A percentile compares a stretch with the other conserved stretches of the same genome.
Conservation (phyloP, 345 rosid species). For the Acer yangbiense region DNA sequence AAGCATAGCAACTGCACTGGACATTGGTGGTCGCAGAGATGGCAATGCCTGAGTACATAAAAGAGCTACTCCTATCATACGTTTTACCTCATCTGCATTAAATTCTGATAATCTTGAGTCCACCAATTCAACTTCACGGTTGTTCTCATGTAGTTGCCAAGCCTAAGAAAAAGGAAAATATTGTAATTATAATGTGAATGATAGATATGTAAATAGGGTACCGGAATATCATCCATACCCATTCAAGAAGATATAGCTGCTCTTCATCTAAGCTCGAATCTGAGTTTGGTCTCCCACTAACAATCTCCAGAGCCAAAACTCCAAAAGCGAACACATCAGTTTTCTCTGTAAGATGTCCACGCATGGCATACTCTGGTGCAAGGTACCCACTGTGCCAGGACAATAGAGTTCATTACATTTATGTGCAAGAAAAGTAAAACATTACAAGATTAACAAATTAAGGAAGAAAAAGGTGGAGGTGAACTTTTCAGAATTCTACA, state of each 20-base stretch:
- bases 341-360: conserved; percentile 42
- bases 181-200: not conserved
- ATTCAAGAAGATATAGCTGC: conserved; percentile 28
- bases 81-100: conserved; percentile 46
- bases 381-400: conserved; percentile 9
- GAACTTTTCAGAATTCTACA: conserved; percentile 32
- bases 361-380: conserved; percentile 52
- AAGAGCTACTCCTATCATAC: conserved; percentile 54
- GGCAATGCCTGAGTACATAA: conserved; percentile 66
- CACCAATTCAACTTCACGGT: conserved; percentile 40
- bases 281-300: conserved; percentile 33
- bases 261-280: conserved; percentile 44
- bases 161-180: conserved; percentile 25
- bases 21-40: conserved; percentile 60
- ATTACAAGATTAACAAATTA: conserved; percentile 24
- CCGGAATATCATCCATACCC: too few species aligned
- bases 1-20: conserved; percentile 66
- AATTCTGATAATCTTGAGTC: conserved; percentile 41
- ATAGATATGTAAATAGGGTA: too few species aligned
- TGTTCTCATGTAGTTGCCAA: conserved; percentile 24
- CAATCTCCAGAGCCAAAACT: conserved; percentile 1
- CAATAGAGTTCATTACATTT: not conserved
- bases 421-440: conserved; percentile 14
- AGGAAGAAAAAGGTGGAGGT: conserved; percentile 29
- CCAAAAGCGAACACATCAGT: conserved; percentile 36